Base-by-base conservation (phyloP, 495 filamentous ascomycete species). In the Darksidea phi region DNA sequence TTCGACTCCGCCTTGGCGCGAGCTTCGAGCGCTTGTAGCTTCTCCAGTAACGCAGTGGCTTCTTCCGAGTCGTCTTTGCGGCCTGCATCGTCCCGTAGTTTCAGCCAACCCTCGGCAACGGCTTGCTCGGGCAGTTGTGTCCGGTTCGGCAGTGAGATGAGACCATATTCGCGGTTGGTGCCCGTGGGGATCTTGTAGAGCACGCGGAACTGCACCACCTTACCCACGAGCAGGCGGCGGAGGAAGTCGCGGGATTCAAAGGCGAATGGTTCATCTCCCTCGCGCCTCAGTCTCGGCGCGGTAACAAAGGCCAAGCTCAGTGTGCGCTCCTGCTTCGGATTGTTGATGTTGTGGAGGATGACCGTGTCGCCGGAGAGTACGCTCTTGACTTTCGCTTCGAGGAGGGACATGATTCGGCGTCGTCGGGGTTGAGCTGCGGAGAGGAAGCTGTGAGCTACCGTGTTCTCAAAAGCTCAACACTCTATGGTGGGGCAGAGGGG, bases 241-340 rank as follows among this genome's bases (percentile, higher is more conserved):
- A 97, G 82, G 71, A 87, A 93, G 71, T 99, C 94, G 54, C 95
- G 88, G 43, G 95, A 95, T 74, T 91, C 86, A 73, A 96, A 97
- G 38, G 87, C 92, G 66, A 85, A 92, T 18, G 87, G 83, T 83
- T 97, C 93, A 65, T 97, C 93, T 57, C 88, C 91, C 59, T 97
- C 95, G 71, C 87, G 85, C 76, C 82, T 84, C 67, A 97, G 73
- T 66, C 90, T 84, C 0, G 95, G 95, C 15, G 90, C 90, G 46
- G 88, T 87, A 54, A 97, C 89, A 77, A 88, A 97, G 49, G 95
- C 93, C 50, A 99, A 77, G 62, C 90, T 95, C 51, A 99, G 80
- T 37, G 81, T 87, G 61, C 89, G 86, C 76, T 97, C 95, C 72
- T 82, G 78, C 53, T 80, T 79, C 25, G 86, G 83, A 59, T 91